Base-by-base conservation (phyloP, 2,329 filamentous ascomycete species). In the Aspergillus pseudotamarii region DNA sequence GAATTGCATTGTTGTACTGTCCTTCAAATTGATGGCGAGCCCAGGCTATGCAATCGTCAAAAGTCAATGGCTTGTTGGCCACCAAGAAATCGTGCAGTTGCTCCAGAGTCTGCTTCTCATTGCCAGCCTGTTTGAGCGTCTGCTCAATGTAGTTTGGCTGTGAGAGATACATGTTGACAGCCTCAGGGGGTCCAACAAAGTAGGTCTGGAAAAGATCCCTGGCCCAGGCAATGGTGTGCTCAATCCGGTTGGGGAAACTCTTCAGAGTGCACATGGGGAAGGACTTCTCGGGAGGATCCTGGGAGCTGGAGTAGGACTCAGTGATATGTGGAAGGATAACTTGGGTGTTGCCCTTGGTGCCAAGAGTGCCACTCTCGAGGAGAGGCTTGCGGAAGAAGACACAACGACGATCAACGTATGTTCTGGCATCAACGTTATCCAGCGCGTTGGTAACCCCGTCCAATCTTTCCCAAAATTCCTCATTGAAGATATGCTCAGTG, bases 181-280 rank as follows among this genome's bases (percentile, higher is more conserved):
- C 91, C 80, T 98, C 93, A 0, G 95, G 91, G 36, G 93, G 93
- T 71, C 94, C 95, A 71, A 96, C 93, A 72, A 98, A 99, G 70
- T 90, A 93, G 32, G 89, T 90, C 81, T 98, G 93, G 80, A 99
- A 99, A 68, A 97, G 86, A 78, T 98, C 95, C 73, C 96, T 92
- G 45, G 94, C 90, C 95, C 95, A 99, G 3, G 95, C 95, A 77
- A 99, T 99, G 0, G 95, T 98, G 79, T 99, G 95, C 81, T 99
- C 94, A 72, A 99, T 99, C 73, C 91, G 91, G 84, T 99, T 99
- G 63, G 95, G 95, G 84, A 99, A 99, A 79, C 94, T 97, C 75
- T 92, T 89, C 66, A 99, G 86, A 6, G 95, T 98, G 79, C 95
- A 99, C 94, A 98, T 98, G 0, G 95, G 95, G 85, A 99, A 98